phyloP scores from a whole-genome alignment of 441 rosid genomes.

The Codiaeum variegatum region DNA sequence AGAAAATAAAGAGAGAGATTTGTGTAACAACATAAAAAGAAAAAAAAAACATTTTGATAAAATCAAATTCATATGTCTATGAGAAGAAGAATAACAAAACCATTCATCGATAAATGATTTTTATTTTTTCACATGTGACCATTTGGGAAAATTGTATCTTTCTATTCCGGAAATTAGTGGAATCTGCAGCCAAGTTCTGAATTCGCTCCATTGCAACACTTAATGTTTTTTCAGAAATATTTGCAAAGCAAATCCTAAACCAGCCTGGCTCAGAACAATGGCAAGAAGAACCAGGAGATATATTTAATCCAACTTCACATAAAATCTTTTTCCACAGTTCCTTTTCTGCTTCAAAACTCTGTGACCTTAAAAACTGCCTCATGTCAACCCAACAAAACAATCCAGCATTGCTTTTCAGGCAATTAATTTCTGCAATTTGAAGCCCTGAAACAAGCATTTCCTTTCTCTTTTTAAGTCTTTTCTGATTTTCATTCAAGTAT shows the following conservation, averaged over 20 bases:
- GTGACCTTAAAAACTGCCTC: constrained; percentile 61
- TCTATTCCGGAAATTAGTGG: neutral
- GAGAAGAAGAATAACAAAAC: too few relatives aligned
- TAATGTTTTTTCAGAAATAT: constrained; percentile 70
- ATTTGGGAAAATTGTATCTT: neutral
- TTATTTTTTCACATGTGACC: constrained; percentile 24
- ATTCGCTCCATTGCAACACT: constrained; percentile 56
- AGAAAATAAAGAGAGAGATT: too few relatives aligned
- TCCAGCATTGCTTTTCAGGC: constrained; percentile 72
- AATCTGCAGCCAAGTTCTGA: constrained; percentile 40
- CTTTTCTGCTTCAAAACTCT: constrained; percentile 70
- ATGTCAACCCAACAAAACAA: constrained; percentile 92
- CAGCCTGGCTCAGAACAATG: constrained; percentile 92
- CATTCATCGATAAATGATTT: constrained; percentile 33
- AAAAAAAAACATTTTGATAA: too few relatives aligned
- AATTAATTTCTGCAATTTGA: constrained; percentile 51
- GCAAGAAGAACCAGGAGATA: constrained; percentile 81
- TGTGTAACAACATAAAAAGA: too few relatives aligned
- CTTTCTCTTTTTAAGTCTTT: constrained; percentile 52
- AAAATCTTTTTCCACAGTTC: constrained; percentile 79
- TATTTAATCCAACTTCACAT: constrained; percentile 60
- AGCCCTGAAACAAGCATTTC: constrained; percentile 61
- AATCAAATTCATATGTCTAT: too few relatives aligned
- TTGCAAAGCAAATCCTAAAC: constrained; percentile 94
- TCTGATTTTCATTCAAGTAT: constrained; percentile 59